Evolutionary conservation across 257 asterid genomes (phyloP), one percentile per base, ranked within the genome.

Genomic region (Echium plantagineum): DNA sequence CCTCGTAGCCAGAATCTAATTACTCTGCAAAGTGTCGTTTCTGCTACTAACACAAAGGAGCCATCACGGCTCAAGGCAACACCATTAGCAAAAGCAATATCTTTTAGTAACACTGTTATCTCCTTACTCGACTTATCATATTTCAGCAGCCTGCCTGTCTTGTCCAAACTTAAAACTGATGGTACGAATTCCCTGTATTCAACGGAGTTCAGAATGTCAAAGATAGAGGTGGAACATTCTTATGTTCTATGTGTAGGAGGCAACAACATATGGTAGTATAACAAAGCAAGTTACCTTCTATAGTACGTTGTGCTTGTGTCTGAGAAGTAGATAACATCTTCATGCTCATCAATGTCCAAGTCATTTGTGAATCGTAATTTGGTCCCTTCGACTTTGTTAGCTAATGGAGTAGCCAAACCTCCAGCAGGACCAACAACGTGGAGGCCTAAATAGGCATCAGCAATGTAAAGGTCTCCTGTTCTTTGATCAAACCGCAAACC

Each of bases 361-460:
- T 86, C 71, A 68, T 88, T 85, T 35, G 85, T 74, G 78, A 85
- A 74, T 71, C 79, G 81, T 57, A 81, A 66, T 38, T 68, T 63
- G 52, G 74, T 21, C 0, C 80, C 88, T 52, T 77, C 66, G 16
- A 57, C 75, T 59, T 78, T 64, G 21, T 58, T 66, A 1, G 68
- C 76, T 26, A 83, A 10, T 49, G 78, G 82, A 22, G 65, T 76
- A 5, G 90, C 79, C 54, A 70, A 48, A 19, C 95, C 95, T 51
- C 95, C 90, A 48, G 67, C 63, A 52, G 81, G 84, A 73, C 82
- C 82, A 48, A 88, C 94, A 0, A 60, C 72, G 2, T 76, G 72
- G 10, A 88, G 85, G 77, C 96, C 96, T 83, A 85, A 71, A 64
- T 85, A 83, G 0, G 95, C 84, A 70, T 88, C 95, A 0, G 95